Conservation (phyloP, 2,329 filamentous ascomycete species). For the Colletotrichum navitas region DNA sequence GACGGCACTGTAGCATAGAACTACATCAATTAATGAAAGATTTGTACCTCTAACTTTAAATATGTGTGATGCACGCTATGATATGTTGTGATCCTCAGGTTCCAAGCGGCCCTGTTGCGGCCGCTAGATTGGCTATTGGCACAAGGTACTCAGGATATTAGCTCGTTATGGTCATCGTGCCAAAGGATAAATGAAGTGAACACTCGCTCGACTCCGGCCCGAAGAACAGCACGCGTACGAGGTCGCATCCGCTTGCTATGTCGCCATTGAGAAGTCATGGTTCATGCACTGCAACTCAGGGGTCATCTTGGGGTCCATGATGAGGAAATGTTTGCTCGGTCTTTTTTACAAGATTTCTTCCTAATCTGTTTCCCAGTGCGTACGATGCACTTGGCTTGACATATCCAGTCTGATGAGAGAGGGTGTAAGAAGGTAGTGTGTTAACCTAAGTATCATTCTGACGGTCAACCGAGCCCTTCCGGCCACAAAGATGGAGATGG, state of each 20-base stretch:
- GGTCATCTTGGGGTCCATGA: background rate
- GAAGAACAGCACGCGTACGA: background rate
- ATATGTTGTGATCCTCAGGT: too few species aligned
- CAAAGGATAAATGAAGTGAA: background rate
- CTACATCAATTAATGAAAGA: background rate
- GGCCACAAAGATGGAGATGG: background rate
- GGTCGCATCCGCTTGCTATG: too few species aligned
- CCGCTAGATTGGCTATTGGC: background rate
- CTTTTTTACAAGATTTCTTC: background rate
- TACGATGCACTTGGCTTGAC: background rate
- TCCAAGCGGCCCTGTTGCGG: background rate
- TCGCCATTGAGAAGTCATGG: too few species aligned
- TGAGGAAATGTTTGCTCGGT: background rate
- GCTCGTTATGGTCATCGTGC: background rate
- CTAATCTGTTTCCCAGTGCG: background rate
- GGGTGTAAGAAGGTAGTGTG: background rate
- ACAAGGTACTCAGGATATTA: too few species aligned
- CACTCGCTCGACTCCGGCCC: accelerated
- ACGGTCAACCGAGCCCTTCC: background rate
- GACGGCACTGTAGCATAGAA: background rate
- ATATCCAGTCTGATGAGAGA: background rate
- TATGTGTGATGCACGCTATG: too few species aligned
- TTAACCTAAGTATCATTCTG: background rate
- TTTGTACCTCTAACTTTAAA: background rate
- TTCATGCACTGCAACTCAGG: too few species aligned